These are phyloP conservation scores for Solanum virginianum DNA, from an alignment of 257 asterid genomes.

Conservation along the genomic window DNA sequence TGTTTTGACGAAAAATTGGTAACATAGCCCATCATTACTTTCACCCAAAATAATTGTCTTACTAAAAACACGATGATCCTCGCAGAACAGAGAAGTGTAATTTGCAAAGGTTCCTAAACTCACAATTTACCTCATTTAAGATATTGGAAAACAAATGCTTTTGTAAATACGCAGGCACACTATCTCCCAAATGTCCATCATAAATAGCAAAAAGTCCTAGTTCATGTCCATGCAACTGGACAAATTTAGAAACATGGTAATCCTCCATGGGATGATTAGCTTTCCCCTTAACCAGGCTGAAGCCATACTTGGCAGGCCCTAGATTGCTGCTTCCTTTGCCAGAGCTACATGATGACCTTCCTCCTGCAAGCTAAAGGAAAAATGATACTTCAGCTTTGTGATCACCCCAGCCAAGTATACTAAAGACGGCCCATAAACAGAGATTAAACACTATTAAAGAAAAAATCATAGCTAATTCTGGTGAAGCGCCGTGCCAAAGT, in stretches of 20 bases:
- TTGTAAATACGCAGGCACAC: constrained; percentile 84
- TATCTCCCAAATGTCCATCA: constrained; percentile 87
- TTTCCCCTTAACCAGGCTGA: constrained; percentile 69
- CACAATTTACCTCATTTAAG: constrained; percentile 63
- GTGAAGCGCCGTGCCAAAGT: not conserved
- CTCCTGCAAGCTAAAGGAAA: constrained; percentile 40
- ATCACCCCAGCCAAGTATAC: not conserved
- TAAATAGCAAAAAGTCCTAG: constrained; percentile 81
- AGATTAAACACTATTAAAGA: not conserved
- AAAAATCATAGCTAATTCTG: not conserved
- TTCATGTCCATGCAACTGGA: constrained; percentile 41
- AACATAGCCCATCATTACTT: not conserved
- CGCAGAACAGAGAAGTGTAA: not conserved
- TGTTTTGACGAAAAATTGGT: not conserved
- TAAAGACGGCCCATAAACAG: not conserved
- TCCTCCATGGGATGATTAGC: constrained; percentile 99
- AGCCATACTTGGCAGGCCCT: constrained; percentile 60
- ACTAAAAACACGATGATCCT: not conserved
- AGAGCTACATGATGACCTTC: constrained; percentile 35
- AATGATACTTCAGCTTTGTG: constrained; percentile 7
- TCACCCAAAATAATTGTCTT: not conserved
- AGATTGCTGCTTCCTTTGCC: constrained; percentile 77
- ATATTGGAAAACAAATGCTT: constrained; percentile 77
- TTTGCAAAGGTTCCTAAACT: not conserved
- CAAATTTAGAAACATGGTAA: constrained; percentile 84